These are phyloP conservation scores for Pestalotiopsis sp. DNA, from an alignment of 2,329 filamentous ascomycete species.

Conservation along the genomic window DNA sequence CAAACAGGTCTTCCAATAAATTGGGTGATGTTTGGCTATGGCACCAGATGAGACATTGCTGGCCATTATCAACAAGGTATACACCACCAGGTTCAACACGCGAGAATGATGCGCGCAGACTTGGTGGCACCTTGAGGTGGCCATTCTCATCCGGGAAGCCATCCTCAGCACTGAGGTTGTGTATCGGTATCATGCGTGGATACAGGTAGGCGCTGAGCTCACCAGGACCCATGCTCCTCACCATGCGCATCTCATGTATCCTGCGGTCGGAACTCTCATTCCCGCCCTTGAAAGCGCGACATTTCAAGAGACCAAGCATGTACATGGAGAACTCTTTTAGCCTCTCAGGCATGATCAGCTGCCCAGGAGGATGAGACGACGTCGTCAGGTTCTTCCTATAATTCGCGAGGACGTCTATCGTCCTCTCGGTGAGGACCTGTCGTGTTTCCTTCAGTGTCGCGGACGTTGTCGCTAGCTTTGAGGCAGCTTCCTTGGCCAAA, in stretches of 20 bases:
- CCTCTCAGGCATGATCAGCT: conserved; percentile 92
- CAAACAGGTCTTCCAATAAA: conserved; percentile 87
- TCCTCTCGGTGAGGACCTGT: conserved; percentile 82
- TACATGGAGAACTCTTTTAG: conserved; percentile 98
- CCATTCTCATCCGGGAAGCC: conserved; percentile 90
- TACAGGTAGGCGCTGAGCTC: conserved; percentile 94
- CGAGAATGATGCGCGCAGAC: conserved; percentile 81
- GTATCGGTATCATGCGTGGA: conserved; percentile 87
- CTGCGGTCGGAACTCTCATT: conserved; percentile 88
- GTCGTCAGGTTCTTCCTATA: conserved; percentile 91
- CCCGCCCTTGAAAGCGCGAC: conserved; percentile 89
- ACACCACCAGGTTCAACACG: conserved; percentile 90
- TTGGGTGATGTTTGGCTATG: conserved; percentile 92
- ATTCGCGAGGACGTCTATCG: conserved; percentile 86
- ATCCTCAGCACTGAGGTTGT: conserved; percentile 84
- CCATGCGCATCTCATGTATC: conserved; percentile 87
- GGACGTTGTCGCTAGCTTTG: conserved; percentile 74
- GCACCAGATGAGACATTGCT: conserved; percentile 89
- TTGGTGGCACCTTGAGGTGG: conserved; percentile 80
- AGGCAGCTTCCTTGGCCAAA: conserved; percentile 90
- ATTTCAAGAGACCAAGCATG: conserved; percentile 87
- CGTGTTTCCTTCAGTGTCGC: conserved; percentile 83
- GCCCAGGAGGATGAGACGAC: conserved; percentile 82
- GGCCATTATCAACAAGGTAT: conserved; percentile 94
- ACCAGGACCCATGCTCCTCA: conserved; percentile 82